These are phyloP conservation scores for Santalum album DNA, from an alignment of 164 flowering plant species.

Conservation along the genomic window DNA sequence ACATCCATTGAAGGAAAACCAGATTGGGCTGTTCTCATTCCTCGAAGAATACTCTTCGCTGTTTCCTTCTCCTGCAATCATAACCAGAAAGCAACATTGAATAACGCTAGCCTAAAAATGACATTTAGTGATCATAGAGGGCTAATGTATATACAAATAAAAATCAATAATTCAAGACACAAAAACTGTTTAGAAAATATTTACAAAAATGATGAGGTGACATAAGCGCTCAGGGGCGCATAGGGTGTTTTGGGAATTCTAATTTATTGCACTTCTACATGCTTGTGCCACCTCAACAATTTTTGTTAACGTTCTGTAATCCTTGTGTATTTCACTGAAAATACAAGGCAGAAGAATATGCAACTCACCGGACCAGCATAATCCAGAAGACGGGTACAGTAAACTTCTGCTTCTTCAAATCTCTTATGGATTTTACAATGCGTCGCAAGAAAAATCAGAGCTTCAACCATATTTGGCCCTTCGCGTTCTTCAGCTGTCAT, in stretches of 20 bases:
- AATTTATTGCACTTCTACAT: no score
- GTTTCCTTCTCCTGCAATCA: slow-evolving; percentile 81
- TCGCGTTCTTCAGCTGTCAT: slow-evolving; percentile 95
- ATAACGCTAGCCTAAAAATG: no score
- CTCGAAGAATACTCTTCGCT: slow-evolving; percentile 76
- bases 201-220: no score
- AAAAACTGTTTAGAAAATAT: no score
- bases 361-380: slow-evolving; percentile 86
- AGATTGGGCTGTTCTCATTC: slow-evolving; percentile 48
- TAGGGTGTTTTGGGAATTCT: background rate
- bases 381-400: slow-evolving; percentile 85
- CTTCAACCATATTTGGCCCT: slow-evolving; percentile 86
- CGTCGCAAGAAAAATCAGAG: slow-evolving; percentile 71
- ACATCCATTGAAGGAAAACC: slow-evolving; percentile 54
- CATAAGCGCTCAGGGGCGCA: background rate
- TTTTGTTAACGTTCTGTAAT: no score
- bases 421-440: slow-evolving; percentile 54
- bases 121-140: no score
- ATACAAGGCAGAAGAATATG: background rate
- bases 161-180: no score
- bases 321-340: no score
- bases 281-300: no score
- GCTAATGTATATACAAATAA: no score
- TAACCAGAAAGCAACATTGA: slow-evolving; percentile 1
- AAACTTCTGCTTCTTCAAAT: slow-evolving; percentile 81